phyloP scores from a whole-genome alignment of 352 stramenopile species.

The Pythium insidiosum region DNA sequence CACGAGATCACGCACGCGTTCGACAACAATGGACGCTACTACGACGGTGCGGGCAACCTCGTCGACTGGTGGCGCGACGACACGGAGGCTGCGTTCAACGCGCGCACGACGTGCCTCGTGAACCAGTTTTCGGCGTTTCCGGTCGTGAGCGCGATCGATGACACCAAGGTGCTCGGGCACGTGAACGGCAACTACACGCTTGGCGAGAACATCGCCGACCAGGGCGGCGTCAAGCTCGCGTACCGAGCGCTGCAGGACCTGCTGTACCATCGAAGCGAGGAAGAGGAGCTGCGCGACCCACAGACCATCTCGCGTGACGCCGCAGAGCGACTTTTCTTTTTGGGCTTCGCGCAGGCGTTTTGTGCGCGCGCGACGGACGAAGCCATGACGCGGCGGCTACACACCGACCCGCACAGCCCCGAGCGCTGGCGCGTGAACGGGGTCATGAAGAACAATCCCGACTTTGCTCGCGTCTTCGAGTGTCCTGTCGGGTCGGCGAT shows the following conservation, averaged over 20 bases:
- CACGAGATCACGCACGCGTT: conserved; percentile 97
- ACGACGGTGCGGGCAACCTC: conserved; percentile 85
- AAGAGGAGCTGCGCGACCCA: conserved; percentile 8
- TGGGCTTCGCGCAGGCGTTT: conserved; percentile 70
- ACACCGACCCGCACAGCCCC: conserved; percentile 55
- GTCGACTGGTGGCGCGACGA: conserved; percentile 90
- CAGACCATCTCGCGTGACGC: conserved; percentile 11
- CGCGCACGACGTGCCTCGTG: conserved; percentile 49
- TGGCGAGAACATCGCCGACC: conserved; percentile 81
- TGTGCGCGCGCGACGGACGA: conserved; percentile 59
- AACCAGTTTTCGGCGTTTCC: conserved; percentile 50
- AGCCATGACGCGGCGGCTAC: conserved; percentile 34
- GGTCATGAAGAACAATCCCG: conserved; percentile 63
- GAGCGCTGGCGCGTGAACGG: conserved; percentile 73
- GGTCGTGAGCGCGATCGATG: conserved; percentile 31
- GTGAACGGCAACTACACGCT: conserved; percentile 78
- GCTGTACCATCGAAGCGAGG: conserved; percentile 20
- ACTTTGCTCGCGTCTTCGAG: conserved; percentile 55
- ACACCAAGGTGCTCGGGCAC: conserved; percentile 33
- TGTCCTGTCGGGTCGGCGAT: conserved; percentile 47
- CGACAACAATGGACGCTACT: conserved; percentile 89
- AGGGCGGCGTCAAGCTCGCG: conserved; percentile 68
- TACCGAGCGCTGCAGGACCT: conserved; percentile 49
- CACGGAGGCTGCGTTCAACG: conserved; percentile 69
- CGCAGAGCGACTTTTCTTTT: conserved; percentile 63